Base-by-base conservation (phyloP, 2,329 filamentous ascomycete genomes). In the Paradendryphiella salina region DNA sequence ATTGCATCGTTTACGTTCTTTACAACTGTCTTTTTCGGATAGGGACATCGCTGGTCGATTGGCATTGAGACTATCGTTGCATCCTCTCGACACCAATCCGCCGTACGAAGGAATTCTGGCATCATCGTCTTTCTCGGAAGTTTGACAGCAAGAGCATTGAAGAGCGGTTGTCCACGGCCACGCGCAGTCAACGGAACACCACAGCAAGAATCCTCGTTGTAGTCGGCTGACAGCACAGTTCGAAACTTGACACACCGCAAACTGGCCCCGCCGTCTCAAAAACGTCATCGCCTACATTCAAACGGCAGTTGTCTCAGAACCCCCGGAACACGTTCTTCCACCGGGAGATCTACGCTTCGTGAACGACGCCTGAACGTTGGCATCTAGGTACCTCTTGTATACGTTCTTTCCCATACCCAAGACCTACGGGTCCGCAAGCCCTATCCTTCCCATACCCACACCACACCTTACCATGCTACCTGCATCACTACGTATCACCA, bases 261-360 rank as follows among this genome's bases (percentile, higher is more conserved):
- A 64, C 60, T 50, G 23, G 36, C 38, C 54, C 47, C 63, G 63
- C 49, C 62, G 65, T 70, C 63, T 65, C 62, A 64, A 59, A 34
- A 61, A 50, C 49, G 50, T 54, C 51, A 53, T 50, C 44, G 42
- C 44, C 21, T 41, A 34, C 46, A 49, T 44, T 56, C 59, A 64
- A 62, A 69, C 65, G 35, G 46, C 40, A 49, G 45, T 48, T 53
- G 66, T 67, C 65, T 65, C 66, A 65, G 52, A 52, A 59, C 56
- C 42, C 45, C 33, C 49, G 49, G 44, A 48, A 52, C 17, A 42
- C 37, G 33, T 50, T 31, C 39, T 49, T 53, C 43, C 35, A 39
- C 29, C 42, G 45, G 46, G 45, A 47, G n/a, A 51, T 37, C 46
- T 39, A 42, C 40, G 34, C 31, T 52, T 48, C 39, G 45, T 39